These are phyloP conservation scores for Podospora conica DNA, from an alignment of 495 filamentous ascomycete species.

Conservation along the genomic window DNA sequence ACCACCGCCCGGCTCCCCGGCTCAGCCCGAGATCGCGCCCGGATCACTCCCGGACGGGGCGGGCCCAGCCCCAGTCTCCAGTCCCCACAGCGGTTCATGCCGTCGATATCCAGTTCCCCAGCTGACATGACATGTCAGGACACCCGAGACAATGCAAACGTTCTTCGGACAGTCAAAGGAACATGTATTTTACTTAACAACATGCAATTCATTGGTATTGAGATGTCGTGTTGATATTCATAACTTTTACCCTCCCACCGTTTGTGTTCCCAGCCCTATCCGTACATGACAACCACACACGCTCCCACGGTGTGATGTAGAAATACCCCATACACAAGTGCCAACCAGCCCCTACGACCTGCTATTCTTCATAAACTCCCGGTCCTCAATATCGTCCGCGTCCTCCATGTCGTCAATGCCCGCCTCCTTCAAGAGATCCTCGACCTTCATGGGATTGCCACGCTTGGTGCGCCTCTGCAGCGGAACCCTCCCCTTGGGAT, in stretches of 20 bases:
- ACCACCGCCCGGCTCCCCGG: background rate
- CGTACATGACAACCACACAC: background rate
- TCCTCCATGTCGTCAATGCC: slow-evolving; percentile 24
- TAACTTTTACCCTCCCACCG: background rate
- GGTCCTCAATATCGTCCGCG: slow-evolving; percentile 12
- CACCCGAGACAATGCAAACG: background rate
- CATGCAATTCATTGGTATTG: background rate
- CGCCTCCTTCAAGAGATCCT: slow-evolving; percentile 37
- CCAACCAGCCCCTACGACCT: background rate
- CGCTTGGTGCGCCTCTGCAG: slow-evolving; percentile 48
- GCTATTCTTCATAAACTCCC: background rate
- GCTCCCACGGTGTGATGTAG: background rate
- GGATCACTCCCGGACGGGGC: background rate
- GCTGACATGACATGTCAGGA: background rate
- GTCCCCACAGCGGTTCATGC: background rate
- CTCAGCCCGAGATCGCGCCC: background rate
- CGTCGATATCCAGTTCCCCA: background rate
- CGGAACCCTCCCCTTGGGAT: slow-evolving; percentile 13
- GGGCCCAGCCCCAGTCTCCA: too few relatives aligned
- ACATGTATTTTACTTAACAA: background rate
- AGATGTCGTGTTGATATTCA: background rate
- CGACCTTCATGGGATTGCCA: slow-evolving; percentile 43
- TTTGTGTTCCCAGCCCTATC: background rate
- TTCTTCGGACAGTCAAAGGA: background rate
- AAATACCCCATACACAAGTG: background rate